These are phyloP conservation scores for Glycine latifolia DNA, from an alignment of 306 rosid genomes.

Conservation along the genomic window DNA sequence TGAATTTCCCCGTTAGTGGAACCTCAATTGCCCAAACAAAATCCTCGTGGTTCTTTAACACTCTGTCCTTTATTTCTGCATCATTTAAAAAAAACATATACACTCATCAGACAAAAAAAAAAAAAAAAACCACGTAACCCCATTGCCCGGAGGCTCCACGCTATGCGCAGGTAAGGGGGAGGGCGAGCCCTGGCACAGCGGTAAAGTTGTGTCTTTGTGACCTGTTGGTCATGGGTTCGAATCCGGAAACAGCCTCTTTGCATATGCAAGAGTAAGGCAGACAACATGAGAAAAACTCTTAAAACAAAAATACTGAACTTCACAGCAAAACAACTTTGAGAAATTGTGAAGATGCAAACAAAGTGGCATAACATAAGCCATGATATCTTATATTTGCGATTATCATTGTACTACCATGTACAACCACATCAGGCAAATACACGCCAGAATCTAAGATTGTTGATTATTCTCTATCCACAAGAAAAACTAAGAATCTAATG, in stretches of 20 bases:
- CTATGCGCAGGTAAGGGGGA: too few relatives aligned
- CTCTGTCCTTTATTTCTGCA: slow-evolving; percentile 80
- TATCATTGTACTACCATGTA: neutral
- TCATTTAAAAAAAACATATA: neutral
- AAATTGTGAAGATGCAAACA: slow-evolving; percentile 13
- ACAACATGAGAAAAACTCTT: neutral
- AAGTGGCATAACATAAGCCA: slow-evolving; percentile 9
- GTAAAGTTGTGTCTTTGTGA: too few relatives aligned
- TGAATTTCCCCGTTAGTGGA: slow-evolving; percentile 93
- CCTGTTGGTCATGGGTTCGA: too few relatives aligned
- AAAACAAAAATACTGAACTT: neutral
- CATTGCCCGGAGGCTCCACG: too few relatives aligned
- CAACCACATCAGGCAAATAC: slow-evolving; percentile 31
- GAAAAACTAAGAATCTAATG: neutral
- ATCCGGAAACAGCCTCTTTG: too few relatives aligned
- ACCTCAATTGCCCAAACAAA: slow-evolving; percentile 95
- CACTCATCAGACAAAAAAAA: slow-evolving; percentile 29
- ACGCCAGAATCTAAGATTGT: slow-evolving; percentile 18
- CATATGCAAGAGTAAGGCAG: too few relatives aligned
- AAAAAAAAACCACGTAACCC: too few relatives aligned
- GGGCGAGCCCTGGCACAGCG: too few relatives aligned
- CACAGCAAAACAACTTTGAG: slow-evolving; percentile 6
- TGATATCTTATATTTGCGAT: slow-evolving; percentile 5
- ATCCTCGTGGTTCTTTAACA: slow-evolving; percentile 83
- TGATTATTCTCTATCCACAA: slow-evolving; percentile 8